Conservation (phyloP, 2,329 filamentous ascomycete genomes). For the Scedosporium dehoogii region DNA sequence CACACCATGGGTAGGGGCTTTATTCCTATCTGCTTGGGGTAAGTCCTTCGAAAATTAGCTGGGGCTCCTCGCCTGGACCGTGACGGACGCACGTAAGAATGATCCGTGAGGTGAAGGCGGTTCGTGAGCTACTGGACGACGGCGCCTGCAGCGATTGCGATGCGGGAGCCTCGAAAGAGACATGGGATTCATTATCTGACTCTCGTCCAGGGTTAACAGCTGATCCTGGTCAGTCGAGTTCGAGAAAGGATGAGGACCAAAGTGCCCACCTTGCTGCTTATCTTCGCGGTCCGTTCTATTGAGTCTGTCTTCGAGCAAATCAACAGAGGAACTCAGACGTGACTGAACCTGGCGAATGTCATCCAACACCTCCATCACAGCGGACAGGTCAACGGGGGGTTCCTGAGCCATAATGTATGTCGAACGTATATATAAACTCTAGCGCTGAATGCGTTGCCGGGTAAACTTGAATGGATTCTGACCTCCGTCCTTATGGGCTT, state of each 20-base stretch:
- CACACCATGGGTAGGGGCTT: conserved; percentile 83
- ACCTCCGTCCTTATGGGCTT: too few relatives aligned
- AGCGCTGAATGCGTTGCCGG: too few relatives aligned
- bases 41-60: conserved; percentile 45
- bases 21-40: conserved; percentile 89
- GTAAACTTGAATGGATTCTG: too few relatives aligned
- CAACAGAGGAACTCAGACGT: conserved; percentile 28
- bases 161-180: neutral
- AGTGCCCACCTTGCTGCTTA: neutral
- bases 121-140: conserved; percentile 25
- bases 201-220: neutral
- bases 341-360: conserved; percentile 32
- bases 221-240: neutral
- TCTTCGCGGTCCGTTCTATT: conserved; percentile 3
- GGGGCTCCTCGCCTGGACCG: neutral
- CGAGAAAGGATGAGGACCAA: neutral
- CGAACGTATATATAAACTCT: neutral
- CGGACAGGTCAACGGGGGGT: neutral
- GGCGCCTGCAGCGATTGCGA: conserved; percentile 16
- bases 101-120: conserved; percentile 26
- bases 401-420: neutral
- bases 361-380: conserved; percentile 18
- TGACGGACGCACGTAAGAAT: conserved; percentile 9
- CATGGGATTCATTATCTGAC: neutral
- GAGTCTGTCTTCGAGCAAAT: conserved; percentile 25